Percentiles rank a stretch among this genome's conserved stretches.
Evolutionary conservation across 306 rosid species (phyloP).

Genomic region (Corylus heterophylla): DNA sequence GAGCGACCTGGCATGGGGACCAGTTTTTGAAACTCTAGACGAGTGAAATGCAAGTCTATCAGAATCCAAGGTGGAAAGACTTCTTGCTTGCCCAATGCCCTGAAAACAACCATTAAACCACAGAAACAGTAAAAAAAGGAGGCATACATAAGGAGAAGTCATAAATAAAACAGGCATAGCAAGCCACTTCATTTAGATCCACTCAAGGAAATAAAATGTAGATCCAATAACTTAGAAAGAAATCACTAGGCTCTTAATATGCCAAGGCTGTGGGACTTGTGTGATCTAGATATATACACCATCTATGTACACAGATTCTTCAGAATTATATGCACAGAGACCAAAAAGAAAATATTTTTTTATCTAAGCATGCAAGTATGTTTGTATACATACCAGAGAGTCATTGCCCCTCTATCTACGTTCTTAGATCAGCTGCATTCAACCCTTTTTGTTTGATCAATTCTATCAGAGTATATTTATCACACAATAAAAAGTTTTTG

Average conservation of each 20-base stretch:
- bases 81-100: constrained; percentile 72
- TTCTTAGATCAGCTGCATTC: background rate
- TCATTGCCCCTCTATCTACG: background rate
- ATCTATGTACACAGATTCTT: background rate
- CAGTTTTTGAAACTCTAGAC: constrained; percentile 71
- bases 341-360: background rate
- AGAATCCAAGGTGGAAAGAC: constrained; percentile 62
- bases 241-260: background rate
- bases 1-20: constrained; percentile 64
- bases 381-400: background rate
- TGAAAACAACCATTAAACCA: constrained; percentile 41
- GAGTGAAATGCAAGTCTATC: constrained; percentile 91
- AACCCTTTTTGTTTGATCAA: background rate
- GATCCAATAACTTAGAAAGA: background rate
- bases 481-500: background rate
- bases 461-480: background rate
- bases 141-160: constrained; percentile 10
- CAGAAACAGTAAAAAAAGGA: constrained; percentile 22
- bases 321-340: background rate
- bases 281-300: constrained; percentile 1
- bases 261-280: constrained; percentile 8
- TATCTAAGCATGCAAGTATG: background rate
- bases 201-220: background rate
- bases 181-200: background rate
- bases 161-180: background rate